Conservation (phyloP, 2,329 filamentous ascomycete species). For the Cytospora mali region DNA sequence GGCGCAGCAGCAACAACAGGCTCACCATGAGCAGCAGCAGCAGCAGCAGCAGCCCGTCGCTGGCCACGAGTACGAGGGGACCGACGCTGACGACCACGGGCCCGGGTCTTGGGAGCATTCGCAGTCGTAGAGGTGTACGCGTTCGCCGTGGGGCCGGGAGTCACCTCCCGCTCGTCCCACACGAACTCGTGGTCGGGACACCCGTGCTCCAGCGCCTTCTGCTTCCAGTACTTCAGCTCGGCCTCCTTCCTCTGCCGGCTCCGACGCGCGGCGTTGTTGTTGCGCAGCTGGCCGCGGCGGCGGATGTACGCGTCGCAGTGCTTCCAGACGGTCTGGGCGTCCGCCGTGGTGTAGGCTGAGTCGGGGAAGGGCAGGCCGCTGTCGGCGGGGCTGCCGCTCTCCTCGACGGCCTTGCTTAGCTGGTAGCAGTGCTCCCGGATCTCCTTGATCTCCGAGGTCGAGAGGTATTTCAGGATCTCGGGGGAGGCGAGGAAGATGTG, state of each 20-base stretch:
- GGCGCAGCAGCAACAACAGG: neutral
- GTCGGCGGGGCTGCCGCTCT: neutral
- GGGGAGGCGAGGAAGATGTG: constrained; percentile 12
- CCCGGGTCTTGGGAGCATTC: neutral
- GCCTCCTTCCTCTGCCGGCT: constrained; percentile 22
- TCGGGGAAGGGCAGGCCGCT: neutral
- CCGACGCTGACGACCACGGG: neutral
- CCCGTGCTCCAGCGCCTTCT: constrained; percentile 19
- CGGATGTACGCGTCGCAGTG: constrained; percentile 25
- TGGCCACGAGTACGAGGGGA: neutral
- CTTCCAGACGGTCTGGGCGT: constrained; percentile 25
- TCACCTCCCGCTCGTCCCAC: neutral
- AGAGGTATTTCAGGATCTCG: constrained; percentile 13
- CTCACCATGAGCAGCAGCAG: neutral
- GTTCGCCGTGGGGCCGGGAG: neutral
- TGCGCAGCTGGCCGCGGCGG: constrained; percentile 25
- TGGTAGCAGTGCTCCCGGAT: constrained; percentile 25
- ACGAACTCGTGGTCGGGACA: constrained; percentile 14
- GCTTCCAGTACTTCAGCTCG: constrained; percentile 24
- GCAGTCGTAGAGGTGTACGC: neutral
- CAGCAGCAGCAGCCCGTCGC: neutral
- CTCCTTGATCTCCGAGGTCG: constrained; percentile 25
- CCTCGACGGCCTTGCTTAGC: neutral
- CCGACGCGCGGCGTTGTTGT: constrained; percentile 24
- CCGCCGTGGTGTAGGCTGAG: constrained; percentile 7